Conservation (phyloP, 768 basidiomycete genomes). For the Lepiota brunneoincarnata region DNA sequence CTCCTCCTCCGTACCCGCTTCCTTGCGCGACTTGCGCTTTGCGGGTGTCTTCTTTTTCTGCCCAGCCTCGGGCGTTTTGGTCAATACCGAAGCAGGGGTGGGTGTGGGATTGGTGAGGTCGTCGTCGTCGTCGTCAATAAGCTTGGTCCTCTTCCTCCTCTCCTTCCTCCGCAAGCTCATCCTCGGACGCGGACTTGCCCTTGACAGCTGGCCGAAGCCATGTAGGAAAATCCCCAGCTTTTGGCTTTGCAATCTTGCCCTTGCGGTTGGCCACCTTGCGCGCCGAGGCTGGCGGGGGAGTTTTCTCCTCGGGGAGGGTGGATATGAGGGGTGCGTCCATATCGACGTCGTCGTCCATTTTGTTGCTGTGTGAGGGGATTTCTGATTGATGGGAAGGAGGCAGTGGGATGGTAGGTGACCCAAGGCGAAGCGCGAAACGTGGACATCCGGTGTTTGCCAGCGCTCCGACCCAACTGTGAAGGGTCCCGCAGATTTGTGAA, state of each 20-base stretch:
- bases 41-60: constrained; percentile 49
- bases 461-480: background rate
- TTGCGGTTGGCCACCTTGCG: constrained; percentile 4
- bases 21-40: constrained; percentile 55
- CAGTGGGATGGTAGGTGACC: constrained; percentile 51
- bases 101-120: constrained; percentile 29
- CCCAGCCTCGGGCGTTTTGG: constrained; percentile 29
- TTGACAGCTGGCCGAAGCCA: constrained; percentile 18
- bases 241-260: constrained; percentile 21
- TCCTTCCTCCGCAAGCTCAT: constrained; percentile 51
- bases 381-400: constrained; percentile 22
- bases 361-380: constrained; percentile 12
- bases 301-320: constrained; percentile 68
- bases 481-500: too few relatives aligned
- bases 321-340: constrained; percentile 87
- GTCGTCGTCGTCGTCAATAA: constrained; percentile 58
- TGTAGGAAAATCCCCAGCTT: constrained; percentile 16
- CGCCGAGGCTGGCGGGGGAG: constrained; percentile 51
- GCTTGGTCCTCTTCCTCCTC: constrained; percentile 78
- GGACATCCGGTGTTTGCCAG: background rate
- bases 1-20: constrained; percentile 41
- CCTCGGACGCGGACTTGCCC: constrained; percentile 15
- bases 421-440: constrained; percentile 65
- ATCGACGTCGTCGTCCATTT: constrained; percentile 46
- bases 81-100: constrained; percentile 20